These are phyloP conservation scores for Saturnispora saitoi DNA, from an alignment of 805 yeast genomes.

Conservation along the genomic window DNA sequence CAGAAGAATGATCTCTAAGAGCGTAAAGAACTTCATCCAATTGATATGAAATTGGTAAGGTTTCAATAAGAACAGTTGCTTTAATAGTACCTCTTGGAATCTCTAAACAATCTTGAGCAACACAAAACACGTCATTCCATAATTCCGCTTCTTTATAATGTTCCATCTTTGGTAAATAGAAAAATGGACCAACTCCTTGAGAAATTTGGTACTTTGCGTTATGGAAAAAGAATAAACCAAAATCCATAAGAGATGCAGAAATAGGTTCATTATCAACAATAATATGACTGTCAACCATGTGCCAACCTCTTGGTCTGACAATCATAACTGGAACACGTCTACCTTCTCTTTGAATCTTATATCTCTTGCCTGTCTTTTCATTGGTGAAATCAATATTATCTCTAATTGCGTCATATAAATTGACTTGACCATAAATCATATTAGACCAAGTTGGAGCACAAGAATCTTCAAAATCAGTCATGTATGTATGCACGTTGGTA, in stretches of 20 bases:
- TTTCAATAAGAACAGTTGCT: conserved; percentile 76
- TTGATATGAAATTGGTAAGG: conserved; percentile 80
- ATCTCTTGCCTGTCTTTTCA: conserved; percentile 30
- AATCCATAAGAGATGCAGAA: conserved; percentile 70
- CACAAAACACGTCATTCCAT: conserved; percentile 76
- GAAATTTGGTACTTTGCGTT: conserved; percentile 55
- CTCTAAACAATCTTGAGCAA: conserved; percentile 62
- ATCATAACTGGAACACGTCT: conserved; percentile 67
- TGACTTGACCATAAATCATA: conserved; percentile 73
- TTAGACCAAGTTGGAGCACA: conserved; percentile 79
- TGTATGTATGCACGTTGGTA: conserved; percentile 70
- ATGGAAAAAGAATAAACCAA: conserved; percentile 69
- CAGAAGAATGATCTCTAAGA: conserved; percentile 67
- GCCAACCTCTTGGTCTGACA: conserved; percentile 89
- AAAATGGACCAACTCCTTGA: conserved; percentile 72
- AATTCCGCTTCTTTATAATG: conserved; percentile 75
- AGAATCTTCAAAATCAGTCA: conserved; percentile 83
- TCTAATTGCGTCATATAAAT: conserved; percentile 68
- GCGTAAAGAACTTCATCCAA: conserved; percentile 78
- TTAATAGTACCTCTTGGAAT: conserved; percentile 70
- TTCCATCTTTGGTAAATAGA: conserved; percentile 80
- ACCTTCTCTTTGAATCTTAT: conserved; percentile 35
- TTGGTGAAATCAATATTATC: conserved; percentile 48
- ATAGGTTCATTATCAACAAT: conserved; percentile 68
- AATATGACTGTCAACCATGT: conserved; percentile 66